A percentile compares a stretch with the other conserved stretches of the same genome.
Conservation (phyloP, 495 filamentous ascomycete species). For the Lophiostoma macrostomum region DNA sequence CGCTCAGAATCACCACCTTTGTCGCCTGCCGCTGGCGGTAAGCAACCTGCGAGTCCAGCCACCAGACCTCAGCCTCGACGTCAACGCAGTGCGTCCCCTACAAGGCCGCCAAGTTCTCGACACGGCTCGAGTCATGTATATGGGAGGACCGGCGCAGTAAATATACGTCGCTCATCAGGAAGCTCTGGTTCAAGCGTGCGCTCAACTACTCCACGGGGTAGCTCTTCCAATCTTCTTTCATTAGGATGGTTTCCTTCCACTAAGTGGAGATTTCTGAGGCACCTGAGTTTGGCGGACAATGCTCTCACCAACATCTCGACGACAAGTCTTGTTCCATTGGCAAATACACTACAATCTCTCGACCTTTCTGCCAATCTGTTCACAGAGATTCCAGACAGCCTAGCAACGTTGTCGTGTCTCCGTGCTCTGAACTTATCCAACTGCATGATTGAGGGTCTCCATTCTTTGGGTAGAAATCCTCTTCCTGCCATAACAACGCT, state of each 20-base stretch:
- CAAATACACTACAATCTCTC: slow-evolving; percentile 81
- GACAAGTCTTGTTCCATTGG: slow-evolving; percentile 71
- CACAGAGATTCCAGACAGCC: slow-evolving; percentile 81
- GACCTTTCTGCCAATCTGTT: slow-evolving; percentile 92
- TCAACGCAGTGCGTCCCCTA: slow-evolving; percentile 71
- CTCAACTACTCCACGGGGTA: slow-evolving; percentile 67
- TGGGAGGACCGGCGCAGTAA: slow-evolving; percentile 56
- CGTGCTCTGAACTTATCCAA: slow-evolving; percentile 87
- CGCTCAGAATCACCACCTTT: slow-evolving; percentile 60
- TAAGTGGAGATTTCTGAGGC: slow-evolving; percentile 92
- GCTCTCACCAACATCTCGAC: slow-evolving; percentile 73
- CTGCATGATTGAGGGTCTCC: slow-evolving; percentile 96
- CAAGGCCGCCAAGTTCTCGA: slow-evolving; percentile 67
- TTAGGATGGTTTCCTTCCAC: slow-evolving; percentile 67
- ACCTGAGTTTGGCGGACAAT: slow-evolving; percentile 90
- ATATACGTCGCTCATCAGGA: slow-evolving; percentile 80
- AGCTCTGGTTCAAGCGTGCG: slow-evolving; percentile 84
- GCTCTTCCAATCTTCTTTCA: slow-evolving; percentile 67
- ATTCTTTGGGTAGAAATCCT: slow-evolving; percentile 80
- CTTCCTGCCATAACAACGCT: slow-evolving; percentile 90
- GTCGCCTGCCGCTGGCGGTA: slow-evolving; percentile 57
- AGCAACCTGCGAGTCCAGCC: slow-evolving; percentile 41
- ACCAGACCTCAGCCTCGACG: slow-evolving; percentile 51
- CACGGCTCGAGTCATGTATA: slow-evolving; percentile 59
- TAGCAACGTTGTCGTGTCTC: slow-evolving; percentile 75